A percentile compares a stretch with the other conserved stretches of the same genome.
These are phyloP conservation scores for Didymellaceae sp. DNA, from an alignment of 2,329 filamentous ascomycete genomes.

Conservation along the genomic window DNA sequence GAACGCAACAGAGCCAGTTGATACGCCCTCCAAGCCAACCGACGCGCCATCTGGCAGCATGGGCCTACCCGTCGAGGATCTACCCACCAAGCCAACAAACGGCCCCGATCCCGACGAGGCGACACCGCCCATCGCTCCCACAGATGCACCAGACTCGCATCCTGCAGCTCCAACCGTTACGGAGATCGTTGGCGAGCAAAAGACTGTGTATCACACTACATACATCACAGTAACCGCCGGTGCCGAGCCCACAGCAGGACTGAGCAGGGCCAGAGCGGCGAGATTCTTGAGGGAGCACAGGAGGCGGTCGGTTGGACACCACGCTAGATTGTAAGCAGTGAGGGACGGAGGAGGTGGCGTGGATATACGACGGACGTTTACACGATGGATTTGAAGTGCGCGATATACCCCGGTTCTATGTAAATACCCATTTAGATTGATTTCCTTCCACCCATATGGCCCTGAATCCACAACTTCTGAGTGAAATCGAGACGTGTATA, in stretches of 20 bases:
- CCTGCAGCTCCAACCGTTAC: slow-evolving; percentile 13
- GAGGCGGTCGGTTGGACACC: slow-evolving; percentile 22
- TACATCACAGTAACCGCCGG: slow-evolving; percentile 23
- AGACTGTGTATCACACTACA: slow-evolving; percentile 25
- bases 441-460: not conserved
- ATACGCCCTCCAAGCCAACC: slow-evolving; percentile 3
- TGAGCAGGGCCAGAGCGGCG: slow-evolving; percentile 19
- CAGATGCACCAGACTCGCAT: slow-evolving; percentile 5
- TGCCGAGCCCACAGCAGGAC: slow-evolving; percentile 13
- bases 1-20: slow-evolving; percentile 13
- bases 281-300: slow-evolving; percentile 27
- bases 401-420: slow-evolving; percentile 23
- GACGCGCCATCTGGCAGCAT: slow-evolving; percentile 6
- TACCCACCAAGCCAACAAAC: not conserved
- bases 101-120: slow-evolving; percentile 2
- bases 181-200: slow-evolving; percentile 7
- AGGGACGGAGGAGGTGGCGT: not conserved
- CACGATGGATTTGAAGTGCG: slow-evolving; percentile 6
- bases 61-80: slow-evolving; percentile 3
- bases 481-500: not conserved
- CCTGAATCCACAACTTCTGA: not conserved
- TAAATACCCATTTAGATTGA: slow-evolving; percentile 15
- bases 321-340: slow-evolving; percentile 16
- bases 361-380: not conserved
- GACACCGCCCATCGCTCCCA: not conserved